These are phyloP conservation scores for Geotrichum aggregatum DNA, from an alignment of 1,139 yeast genomes.

Conservation along the genomic window DNA sequence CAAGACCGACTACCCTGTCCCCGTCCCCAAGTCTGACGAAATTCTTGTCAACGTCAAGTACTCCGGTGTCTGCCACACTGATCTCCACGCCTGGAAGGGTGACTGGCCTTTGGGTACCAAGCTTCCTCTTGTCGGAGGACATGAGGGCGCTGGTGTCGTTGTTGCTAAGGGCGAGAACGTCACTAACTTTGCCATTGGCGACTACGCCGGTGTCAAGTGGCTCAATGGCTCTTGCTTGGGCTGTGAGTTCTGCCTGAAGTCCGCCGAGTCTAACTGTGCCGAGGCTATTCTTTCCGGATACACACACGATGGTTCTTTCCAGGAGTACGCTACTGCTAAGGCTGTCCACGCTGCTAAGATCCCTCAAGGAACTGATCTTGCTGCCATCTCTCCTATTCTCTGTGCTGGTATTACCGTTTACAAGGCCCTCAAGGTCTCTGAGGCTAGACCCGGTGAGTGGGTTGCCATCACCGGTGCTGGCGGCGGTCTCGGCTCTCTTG, in stretches of 20 bases:
- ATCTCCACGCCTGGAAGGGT: constrained; percentile 69
- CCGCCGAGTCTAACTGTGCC: constrained; percentile 67
- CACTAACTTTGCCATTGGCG: constrained; percentile 68
- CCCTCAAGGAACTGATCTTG: no score
- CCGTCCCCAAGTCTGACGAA: no score
- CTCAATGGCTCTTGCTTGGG: constrained; percentile 67
- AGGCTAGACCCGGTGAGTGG: no score
- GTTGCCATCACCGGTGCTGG: no score
- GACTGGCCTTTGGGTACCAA: constrained; percentile 66
- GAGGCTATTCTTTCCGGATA: constrained; percentile 69
- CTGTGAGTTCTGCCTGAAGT: constrained; percentile 68
- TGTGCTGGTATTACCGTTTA: no score
- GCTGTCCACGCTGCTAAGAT: constrained; percentile 83
- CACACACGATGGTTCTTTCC: constrained; percentile 80
- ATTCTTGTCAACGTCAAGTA: constrained; percentile 58
- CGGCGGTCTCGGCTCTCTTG: no score
- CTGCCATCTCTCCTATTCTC: no score
- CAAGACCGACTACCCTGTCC: no score
- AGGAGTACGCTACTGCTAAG: constrained; percentile 80
- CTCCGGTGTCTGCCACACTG: constrained; percentile 68
- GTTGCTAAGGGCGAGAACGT: constrained; percentile 68
- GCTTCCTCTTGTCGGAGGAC: constrained; percentile 74
- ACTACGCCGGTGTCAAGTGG: constrained; percentile 71
- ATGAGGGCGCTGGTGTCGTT: constrained; percentile 83
- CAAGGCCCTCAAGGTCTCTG: no score